These are phyloP conservation scores for Cryptococcus sp. DNA, from an alignment of 1,284 basidiomycete species.

Conservation along the genomic window DNA sequence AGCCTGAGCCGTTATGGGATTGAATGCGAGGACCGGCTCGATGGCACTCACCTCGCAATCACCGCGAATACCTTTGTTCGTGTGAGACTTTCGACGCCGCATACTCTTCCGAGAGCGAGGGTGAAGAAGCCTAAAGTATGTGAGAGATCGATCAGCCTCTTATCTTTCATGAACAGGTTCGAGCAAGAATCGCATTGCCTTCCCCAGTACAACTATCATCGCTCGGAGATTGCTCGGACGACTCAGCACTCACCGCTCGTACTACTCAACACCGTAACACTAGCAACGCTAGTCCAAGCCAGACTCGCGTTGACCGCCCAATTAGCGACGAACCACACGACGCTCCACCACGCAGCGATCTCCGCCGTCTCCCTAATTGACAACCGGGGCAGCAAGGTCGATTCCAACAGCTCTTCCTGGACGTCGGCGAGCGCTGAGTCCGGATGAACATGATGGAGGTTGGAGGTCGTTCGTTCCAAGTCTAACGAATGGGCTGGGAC, in stretches of 20 bases:
- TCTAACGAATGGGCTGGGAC: no score
- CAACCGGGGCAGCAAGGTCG: conserved; percentile 50
- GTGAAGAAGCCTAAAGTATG: conserved; percentile 84
- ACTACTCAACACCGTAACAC: conserved; percentile 81
- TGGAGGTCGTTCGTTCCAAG: no score
- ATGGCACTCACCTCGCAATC: conserved; percentile 65
- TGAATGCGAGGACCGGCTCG: not conserved
- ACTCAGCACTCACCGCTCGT: conserved; percentile 70
- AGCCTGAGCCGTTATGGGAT: not conserved
- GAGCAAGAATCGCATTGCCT: not conserved
- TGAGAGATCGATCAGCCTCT: not conserved
- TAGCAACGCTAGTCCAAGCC: conserved; percentile 84
- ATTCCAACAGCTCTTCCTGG: not conserved
- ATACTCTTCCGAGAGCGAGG: conserved; percentile 77
- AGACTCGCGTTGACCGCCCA: conserved; percentile 82
- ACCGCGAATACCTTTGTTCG: conserved; percentile 78
- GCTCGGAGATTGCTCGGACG: not conserved
- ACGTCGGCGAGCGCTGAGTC: not conserved
- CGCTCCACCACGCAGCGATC: conserved; percentile 74
- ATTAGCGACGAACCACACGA: conserved; percentile 89
- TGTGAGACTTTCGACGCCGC: conserved; percentile 78
- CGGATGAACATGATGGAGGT: no score
- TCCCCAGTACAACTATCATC: no score
- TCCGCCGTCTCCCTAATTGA: conserved; percentile 70
- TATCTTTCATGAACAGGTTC: not conserved